Percentiles rank a stretch among this genome's conserved stretches.
Conservation (phyloP, 139 green algal genomes). For the Chlorella sp. region DNA sequence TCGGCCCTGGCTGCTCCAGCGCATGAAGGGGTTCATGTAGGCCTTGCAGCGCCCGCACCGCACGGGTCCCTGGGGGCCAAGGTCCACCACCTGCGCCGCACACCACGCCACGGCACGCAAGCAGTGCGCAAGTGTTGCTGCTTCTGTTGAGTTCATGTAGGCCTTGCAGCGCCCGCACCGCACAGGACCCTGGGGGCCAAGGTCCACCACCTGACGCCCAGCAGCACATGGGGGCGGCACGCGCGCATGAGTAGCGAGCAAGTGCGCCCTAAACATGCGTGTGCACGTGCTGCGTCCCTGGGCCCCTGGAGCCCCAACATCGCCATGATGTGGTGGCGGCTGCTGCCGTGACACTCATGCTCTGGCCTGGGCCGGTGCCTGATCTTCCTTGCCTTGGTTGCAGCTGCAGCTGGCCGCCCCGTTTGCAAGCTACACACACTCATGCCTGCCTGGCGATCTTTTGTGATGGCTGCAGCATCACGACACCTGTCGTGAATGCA, state of each 20-base stretch:
- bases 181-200: constrained; percentile 57
- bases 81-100: constrained; percentile 58
- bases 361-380: too few species aligned
- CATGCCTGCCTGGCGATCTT: too few species aligned
- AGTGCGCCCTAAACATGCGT: too few species aligned
- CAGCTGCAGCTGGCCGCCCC: too few species aligned
- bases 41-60: constrained; percentile 80
- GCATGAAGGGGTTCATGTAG: constrained; percentile 88
- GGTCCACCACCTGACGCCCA: constrained; percentile 58
- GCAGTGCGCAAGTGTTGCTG: background rate
- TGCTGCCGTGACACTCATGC: too few species aligned
- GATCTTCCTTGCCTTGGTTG: too few species aligned
- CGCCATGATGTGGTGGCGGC: too few species aligned
- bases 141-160: constrained; percentile 86
- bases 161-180: constrained; percentile 80
- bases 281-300: too few species aligned
- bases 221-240: background rate
- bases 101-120: background rate
- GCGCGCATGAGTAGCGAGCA: background rate
- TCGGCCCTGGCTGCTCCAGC: constrained; percentile 50
- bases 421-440: too few species aligned
- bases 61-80: constrained; percentile 57
- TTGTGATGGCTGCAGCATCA: too few species aligned
- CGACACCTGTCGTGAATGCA: too few species aligned
- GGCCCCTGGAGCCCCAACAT: too few species aligned